Base-by-base conservation (phyloP, 1,284 basidiomycete genomes). In the Apiotrichum sp. region DNA sequence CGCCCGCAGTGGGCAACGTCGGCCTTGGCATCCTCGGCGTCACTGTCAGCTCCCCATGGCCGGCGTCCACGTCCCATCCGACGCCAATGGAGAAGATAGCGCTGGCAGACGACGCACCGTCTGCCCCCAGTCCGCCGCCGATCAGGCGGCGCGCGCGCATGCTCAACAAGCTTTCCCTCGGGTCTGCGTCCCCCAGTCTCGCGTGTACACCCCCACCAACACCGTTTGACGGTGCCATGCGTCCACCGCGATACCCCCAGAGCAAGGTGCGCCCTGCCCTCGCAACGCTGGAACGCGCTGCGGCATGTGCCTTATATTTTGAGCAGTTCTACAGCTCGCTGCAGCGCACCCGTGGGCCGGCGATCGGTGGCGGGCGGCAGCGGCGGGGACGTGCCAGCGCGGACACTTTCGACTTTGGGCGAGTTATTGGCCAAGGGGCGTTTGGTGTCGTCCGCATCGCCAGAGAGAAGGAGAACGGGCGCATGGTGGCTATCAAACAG, bases 401-500 rank as follows among this genome's bases (percentile, higher is more conserved):
- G 41, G 42, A 49, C 49, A 10, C 34, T 82, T 98, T 98, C 74
- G 82, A 85, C 62, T 88, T 89, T 74, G 82, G 97, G 63, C 89
- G 96, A 80, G 93, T 91, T 47, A 96, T 98, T 69, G 93, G 95
- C 44, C 91, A 96, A 73, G 93, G 93, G 67, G 93, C 95, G 6
- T 98, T 98, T 54, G 95, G 93, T 3, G 93, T 98, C 47, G 95
- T 98, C 6, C 88, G 87, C 22, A 83, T 98, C 51, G 93, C 96
- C 47, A 85, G 81, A 73, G 92, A 97, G 75, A 82, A 82, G 66
- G 81, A 83, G 31, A 84, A 85, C 11, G 88, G 88, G 22, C 83
- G 86, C 64, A 78, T 98, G 45, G 96, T 86, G 68, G 93, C 93
- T 47, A 97, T 98, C 91, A 98, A 98, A 77, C 89, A 95, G 88